Conservation (phyloP, 345 rosid species). For the Hibiscus trionum region DNA sequence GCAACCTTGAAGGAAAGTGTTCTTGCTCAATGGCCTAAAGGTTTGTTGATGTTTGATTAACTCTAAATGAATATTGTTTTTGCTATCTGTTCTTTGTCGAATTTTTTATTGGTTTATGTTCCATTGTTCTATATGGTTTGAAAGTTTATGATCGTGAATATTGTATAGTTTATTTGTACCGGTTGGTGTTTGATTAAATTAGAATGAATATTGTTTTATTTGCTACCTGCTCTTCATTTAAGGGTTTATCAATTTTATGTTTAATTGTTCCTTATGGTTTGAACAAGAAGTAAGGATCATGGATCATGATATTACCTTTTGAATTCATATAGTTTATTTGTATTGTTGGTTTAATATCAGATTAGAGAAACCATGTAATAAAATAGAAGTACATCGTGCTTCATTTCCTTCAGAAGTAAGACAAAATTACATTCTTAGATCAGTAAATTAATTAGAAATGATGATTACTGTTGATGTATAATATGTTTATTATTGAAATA, state of each 20-base stretch:
- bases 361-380: neutral
- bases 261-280: neutral
- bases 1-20: constrained; percentile 83
- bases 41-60: constrained; percentile 29
- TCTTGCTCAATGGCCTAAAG: constrained; percentile 95
- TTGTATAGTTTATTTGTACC: neutral
- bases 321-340: neutral
- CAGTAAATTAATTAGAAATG: neutral
- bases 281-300: neutral
- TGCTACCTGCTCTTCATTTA: neutral
- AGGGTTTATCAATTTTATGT: neutral
- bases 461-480: neutral
- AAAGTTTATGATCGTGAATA: neutral
- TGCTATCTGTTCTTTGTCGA: neutral
- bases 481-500: neutral
- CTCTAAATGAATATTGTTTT: neutral
- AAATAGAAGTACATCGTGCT: neutral
- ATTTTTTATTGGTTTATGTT: constrained; percentile 6
- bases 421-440: neutral
- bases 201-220: neutral
- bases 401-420: neutral
- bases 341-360: neutral
- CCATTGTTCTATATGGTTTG: neutral
- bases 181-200: neutral
- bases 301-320: neutral